These are phyloP conservation scores for Mucor irregularis DNA, from an alignment of 371 early-diverging fungal genomes.

Conservation along the genomic window DNA sequence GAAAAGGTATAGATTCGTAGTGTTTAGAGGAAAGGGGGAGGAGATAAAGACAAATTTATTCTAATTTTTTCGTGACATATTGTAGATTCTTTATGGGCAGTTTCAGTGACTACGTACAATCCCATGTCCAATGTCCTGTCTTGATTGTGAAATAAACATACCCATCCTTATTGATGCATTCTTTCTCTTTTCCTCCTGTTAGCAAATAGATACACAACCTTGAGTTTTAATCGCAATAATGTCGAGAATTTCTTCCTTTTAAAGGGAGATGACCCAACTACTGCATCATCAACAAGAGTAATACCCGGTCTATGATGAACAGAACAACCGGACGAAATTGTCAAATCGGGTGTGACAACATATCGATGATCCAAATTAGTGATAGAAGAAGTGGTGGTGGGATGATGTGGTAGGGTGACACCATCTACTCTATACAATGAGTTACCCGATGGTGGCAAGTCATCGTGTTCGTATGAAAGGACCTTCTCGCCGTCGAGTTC, in stretches of 20 bases:
- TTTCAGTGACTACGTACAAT: constrained; percentile 52
- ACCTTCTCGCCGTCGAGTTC: constrained; percentile 2
- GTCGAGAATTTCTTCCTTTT: neutral
- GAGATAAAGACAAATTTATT: no score
- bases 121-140: constrained; percentile 50
- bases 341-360: neutral
- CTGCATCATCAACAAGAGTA: neutral
- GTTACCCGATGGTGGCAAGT: no score
- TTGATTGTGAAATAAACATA: constrained; percentile 43
- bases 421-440: no score
- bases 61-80: no score
- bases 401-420: no score
- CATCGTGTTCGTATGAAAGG: neutral
- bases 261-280: neutral
- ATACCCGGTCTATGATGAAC: neutral
- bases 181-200: neutral
- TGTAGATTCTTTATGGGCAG: constrained; percentile 51
- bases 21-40: no score
- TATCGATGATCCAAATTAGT: neutral
- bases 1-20: constrained; percentile 55
- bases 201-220: no score
- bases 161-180: neutral
- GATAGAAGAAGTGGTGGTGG: no score
- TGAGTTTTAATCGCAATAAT: no score
- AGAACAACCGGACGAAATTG: neutral